Evolutionary conservation across 768 basidiomycete species (phyloP), one percentile per base, ranked within the genome.

Genomic region (Phylloporus scabripes): DNA sequence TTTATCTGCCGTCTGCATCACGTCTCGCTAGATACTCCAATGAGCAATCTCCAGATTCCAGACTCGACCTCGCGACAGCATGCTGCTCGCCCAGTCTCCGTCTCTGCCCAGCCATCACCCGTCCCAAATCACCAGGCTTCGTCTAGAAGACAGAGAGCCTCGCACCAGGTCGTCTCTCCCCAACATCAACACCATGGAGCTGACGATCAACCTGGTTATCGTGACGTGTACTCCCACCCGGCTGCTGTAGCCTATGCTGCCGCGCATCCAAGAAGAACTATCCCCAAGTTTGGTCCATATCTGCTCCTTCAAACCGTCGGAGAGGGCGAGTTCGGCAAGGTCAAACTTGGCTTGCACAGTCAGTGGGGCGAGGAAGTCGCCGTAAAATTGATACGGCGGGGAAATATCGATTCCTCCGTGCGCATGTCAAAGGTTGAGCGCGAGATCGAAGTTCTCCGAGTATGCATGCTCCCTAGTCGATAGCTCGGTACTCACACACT

Each of bases 311-410:
- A 98, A 67, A 98, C 96, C 0, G 77, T 99, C 17, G 96, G 96
- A 39, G 95, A 99, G 70, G 95, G 95, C 57, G 95, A 98, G 73
- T 97, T 97, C 63, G 94, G 93, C 40, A 98, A 98, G 67, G 94
- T 98, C 72, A 98, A 97, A 67, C 81, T 98, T n/a, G 95, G 95
- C 5, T 75, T 98, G 45, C 95, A 98, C 60, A 77, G 75, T 57
- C 83, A 88, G 56, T 96, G 88, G 83, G 93, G 92, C 26, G 93
- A 96, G 67, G 95, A 97, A 65, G 94, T 95, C n/a, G 95, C 95
- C 11, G 93, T 97, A 61, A 99, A 99, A 73, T 75, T 99, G 50
- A 98, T 98, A 60, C 79, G 93, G 46, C 74, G 93, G 47, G 92
- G 92, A 28, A 97, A 89, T 63, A 82, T 98, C 49, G 94, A 97